phyloP scores from a whole-genome alignment of 2,329 filamentous ascomycete genomes.

The Colletotrichum higginsianum region DNA sequence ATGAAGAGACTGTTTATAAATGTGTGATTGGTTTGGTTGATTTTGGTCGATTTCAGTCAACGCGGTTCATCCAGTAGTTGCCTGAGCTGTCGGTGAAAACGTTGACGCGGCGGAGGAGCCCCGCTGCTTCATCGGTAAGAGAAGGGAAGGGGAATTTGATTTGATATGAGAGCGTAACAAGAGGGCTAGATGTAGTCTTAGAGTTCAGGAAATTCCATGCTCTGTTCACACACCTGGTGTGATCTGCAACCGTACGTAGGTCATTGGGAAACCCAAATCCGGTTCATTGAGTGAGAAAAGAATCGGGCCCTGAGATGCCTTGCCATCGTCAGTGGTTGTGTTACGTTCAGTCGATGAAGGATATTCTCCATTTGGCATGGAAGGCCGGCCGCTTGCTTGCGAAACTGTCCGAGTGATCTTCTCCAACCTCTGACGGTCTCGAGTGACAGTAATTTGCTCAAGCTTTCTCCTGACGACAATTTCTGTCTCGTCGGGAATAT shows the following conservation, averaged over 20 bases:
- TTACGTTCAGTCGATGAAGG: background rate
- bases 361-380: background rate
- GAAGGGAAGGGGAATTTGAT: background rate
- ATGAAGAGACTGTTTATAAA: background rate
- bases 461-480: conserved; percentile 23
- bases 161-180: background rate
- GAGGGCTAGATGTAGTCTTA: conserved; percentile 22
- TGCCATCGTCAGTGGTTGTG: background rate
- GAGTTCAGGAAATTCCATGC: conserved; percentile 10
- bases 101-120: background rate
- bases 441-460: background rate
- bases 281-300: background rate
- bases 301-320: conserved; percentile 9
- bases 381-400: background rate
- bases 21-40: background rate
- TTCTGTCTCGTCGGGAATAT: conserved; percentile 22
- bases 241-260: background rate
- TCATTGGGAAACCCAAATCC: background rate
- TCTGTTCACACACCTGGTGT: background rate
- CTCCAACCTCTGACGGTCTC: conserved; percentile 9
- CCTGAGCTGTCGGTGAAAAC: background rate
- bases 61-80: conserved; percentile 10
- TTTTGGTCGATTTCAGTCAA: background rate
- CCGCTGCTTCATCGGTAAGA: conserved; percentile 24
- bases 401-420: conserved; percentile 3